Percentiles rank a stretch among this genome's conserved stretches.
Conservation (phyloP, 306 rosid species). For the Sphenostylis stenocarpa region DNA sequence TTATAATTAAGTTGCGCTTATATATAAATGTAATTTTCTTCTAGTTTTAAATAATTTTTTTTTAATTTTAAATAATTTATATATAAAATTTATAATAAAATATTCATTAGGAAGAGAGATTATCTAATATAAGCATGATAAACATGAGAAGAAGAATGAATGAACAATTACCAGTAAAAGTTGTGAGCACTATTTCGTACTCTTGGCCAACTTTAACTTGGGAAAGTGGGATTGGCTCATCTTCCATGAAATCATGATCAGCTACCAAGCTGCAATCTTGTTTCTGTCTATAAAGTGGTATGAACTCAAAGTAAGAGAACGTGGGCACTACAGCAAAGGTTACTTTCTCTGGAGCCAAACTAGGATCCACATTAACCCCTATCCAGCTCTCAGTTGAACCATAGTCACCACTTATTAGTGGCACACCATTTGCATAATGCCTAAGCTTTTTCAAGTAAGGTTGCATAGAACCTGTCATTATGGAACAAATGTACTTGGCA, state of each 20-base stretch:
- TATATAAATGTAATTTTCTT: no score
- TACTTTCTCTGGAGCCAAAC: slow-evolving; percentile 67
- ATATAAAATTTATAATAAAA: no score
- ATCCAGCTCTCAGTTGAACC: slow-evolving; percentile 99
- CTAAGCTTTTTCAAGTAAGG: slow-evolving; percentile 73
- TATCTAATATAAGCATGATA: no score
- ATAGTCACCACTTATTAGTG: slow-evolving; percentile 82
- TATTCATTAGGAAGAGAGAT: no score
- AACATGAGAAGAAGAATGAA: background rate
- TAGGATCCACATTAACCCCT: slow-evolving; percentile 84
- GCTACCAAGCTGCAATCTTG: slow-evolving; percentile 22
- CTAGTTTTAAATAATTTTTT: no score
- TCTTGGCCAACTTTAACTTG: slow-evolving; percentile 73
- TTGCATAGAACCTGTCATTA: slow-evolving; percentile 92
- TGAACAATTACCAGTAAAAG: slow-evolving; percentile 69
- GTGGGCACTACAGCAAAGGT: slow-evolving; percentile 84
- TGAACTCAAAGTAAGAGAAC: slow-evolving; percentile 88
- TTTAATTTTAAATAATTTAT: no score
- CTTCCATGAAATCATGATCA: slow-evolving; percentile 76
- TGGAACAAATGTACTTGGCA: slow-evolving; percentile 76
- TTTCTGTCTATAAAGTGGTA: slow-evolving; percentile 62
- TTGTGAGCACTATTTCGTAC: slow-evolving; percentile 86
- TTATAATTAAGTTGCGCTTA: no score
- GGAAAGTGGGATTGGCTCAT: slow-evolving; percentile 69
- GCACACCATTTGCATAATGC: slow-evolving; percentile 68